Percentiles rank a stretch among this genome's conserved stretches.
These are phyloP conservation scores for Beta lomatogona DNA, from an alignment of 179 eudicot genomes.

Conservation along the genomic window DNA sequence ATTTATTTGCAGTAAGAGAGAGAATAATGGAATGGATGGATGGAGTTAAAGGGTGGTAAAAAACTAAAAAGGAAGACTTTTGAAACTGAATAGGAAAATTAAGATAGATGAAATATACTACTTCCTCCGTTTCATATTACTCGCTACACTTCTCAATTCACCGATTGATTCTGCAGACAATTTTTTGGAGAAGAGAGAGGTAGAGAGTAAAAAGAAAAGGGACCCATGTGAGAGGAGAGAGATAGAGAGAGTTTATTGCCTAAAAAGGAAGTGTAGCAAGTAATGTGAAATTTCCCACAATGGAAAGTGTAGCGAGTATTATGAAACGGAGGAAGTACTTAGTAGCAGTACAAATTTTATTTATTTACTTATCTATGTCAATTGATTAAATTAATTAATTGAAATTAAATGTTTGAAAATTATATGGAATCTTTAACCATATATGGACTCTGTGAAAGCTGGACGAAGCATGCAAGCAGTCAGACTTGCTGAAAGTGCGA, in stretches of 20 bases:
- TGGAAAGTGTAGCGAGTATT: no score
- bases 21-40: constrained; percentile 7
- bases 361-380: not conserved
- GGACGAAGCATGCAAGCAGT: constrained; percentile 34
- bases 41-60: constrained; percentile 2
- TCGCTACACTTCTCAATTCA: no score
- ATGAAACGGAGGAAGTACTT: no score
- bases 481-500: constrained; percentile 30
- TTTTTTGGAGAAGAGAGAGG: no score
- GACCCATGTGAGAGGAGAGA: no score
- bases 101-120: not conserved
- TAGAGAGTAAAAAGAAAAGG: no score
- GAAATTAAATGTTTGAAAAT: constrained; percentile 15
- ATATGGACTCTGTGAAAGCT: constrained; percentile 34
- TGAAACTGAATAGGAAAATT: constrained; percentile 4
- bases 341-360: not conserved
- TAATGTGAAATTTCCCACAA: no score
- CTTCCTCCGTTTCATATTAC: no score
- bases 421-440: constrained; percentile 32
- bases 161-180: no score
- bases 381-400: not conserved
- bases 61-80: constrained; percentile 13
- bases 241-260: no score
- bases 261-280: no score
- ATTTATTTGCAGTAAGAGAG: constrained; percentile 17